Percentiles rank a stretch among this genome's conserved stretches.
Evolutionary conservation across 176 grass and related monocot species (phyloP).

Genomic region (Rhynchospora breviuscula): DNA sequence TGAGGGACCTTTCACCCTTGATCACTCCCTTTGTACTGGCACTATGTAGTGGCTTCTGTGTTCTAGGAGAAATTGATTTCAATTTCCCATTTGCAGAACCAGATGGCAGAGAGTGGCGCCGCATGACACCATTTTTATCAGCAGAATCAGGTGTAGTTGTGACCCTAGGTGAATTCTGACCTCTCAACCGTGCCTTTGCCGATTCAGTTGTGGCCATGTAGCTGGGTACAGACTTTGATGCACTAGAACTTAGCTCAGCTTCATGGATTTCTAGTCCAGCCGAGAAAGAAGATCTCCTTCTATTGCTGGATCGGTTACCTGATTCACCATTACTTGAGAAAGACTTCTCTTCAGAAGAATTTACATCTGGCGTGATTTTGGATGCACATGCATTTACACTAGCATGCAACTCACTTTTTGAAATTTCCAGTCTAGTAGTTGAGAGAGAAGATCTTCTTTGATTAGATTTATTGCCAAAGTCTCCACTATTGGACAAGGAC

Average conservation of each 20-base stretch:
- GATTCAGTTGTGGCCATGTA: slow-evolving; percentile 41
- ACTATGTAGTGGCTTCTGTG: slow-evolving; percentile 9
- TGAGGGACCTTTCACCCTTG: slow-evolving; percentile 25
- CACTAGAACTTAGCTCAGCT: slow-evolving; percentile 20
- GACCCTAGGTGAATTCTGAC: slow-evolving; percentile 32
- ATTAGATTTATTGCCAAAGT: slow-evolving; percentile 30
- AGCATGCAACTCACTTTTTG: slow-evolving; percentile 24
- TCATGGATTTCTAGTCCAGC: slow-evolving; percentile 57
- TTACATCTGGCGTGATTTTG: slow-evolving; percentile 18
- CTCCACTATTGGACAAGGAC: neutral
- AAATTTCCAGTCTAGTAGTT: neutral
- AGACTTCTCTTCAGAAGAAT: slow-evolving; percentile 18
- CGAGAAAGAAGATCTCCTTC: slow-evolving; percentile 64
- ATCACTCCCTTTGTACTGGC: slow-evolving; percentile 3
- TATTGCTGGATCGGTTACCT: slow-evolving; percentile 35
- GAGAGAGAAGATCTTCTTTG: slow-evolving; percentile 17
- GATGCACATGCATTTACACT: slow-evolving; percentile 24
- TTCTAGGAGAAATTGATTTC: slow-evolving; percentile 30
- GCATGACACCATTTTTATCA: slow-evolving; percentile 18
- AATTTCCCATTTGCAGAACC: slow-evolving; percentile 26
- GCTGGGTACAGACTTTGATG: slow-evolving; percentile 18
- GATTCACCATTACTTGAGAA: neutral
- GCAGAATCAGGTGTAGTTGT: slow-evolving; percentile 28
- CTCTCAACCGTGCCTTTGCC: slow-evolving; percentile 37
- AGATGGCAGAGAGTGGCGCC: slow-evolving; percentile 40